Conservation (phyloP, 2,329 filamentous ascomycete species). For the Diaporthe eres region DNA sequence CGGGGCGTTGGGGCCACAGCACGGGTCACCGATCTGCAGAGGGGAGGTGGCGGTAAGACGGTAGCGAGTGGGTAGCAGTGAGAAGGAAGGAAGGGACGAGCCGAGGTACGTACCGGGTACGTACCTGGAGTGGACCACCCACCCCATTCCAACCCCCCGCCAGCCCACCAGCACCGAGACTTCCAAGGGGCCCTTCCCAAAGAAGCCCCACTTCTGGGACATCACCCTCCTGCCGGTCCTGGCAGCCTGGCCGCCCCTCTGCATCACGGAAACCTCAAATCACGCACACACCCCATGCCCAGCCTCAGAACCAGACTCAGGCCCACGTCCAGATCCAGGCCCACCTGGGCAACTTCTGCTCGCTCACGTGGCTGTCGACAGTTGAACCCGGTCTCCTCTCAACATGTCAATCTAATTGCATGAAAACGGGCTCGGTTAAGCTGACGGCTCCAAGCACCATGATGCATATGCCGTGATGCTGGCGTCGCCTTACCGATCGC, state of each 20-base stretch:
- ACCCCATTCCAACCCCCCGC: not conserved
- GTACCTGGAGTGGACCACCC: not conserved
- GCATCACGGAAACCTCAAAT: conserved; percentile 22
- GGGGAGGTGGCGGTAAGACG: conserved; percentile 20
- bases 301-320: not conserved
- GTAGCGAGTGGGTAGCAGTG: conserved; percentile 27
- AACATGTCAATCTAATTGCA: conserved; percentile 27
- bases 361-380: conserved; percentile 31
- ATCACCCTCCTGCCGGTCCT: conserved; percentile 5
- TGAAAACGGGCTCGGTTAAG: conserved; percentile 17
- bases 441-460: conserved; percentile 25
- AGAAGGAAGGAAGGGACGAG: conserved; percentile 21
- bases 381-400: conserved; percentile 13
- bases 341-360: conserved; percentile 11
- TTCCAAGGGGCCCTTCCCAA: not conserved
- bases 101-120: conserved; percentile 20
- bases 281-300: conserved; percentile 22
- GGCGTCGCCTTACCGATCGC: conserved; percentile 5
- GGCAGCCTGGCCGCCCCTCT: conserved; percentile 14
- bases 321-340: not conserved
- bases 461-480: conserved; percentile 14
- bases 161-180: not conserved
- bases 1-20: not conserved
- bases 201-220: not conserved
- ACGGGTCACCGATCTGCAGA: conserved; percentile 13